phyloP scores from a whole-genome alignment of 2,329 filamentous ascomycete species.

The Gyromitra esculenta region DNA sequence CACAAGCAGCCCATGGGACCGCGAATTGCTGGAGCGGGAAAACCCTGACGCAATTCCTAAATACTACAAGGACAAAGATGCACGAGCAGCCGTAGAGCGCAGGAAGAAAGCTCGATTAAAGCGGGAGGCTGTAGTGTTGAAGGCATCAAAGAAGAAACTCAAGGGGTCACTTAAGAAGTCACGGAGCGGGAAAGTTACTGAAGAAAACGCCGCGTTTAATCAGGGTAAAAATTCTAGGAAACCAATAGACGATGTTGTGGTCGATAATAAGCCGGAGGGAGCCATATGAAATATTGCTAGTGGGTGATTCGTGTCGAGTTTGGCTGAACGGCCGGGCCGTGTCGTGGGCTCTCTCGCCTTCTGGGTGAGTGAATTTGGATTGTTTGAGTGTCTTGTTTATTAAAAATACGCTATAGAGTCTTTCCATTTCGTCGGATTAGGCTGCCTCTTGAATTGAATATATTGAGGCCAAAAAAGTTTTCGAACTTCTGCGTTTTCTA shows the following conservation, averaged over 20 bases:
- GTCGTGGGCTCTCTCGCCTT: background rate
- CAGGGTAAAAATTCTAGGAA: background rate
- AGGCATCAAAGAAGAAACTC: background rate
- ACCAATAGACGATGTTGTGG: background rate
- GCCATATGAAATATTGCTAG: constrained; percentile 1
- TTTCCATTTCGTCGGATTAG: background rate
- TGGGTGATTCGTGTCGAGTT: constrained; percentile 13
- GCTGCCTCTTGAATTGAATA: background rate
- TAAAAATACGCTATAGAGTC: background rate
- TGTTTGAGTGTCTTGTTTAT: background rate
- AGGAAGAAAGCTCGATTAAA: constrained; percentile 21
- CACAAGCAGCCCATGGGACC: constrained; percentile 25
- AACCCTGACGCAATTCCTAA: constrained; percentile 16
- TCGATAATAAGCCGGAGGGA: constrained; percentile 1
- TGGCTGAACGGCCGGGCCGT: background rate
- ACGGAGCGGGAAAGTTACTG: background rate
- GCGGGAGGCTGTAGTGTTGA: background rate
- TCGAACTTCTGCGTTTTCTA: background rate
- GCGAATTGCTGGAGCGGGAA: constrained; percentile 12
- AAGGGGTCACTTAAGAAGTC: background rate
- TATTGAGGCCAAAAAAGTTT: background rate
- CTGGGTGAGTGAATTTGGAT: background rate
- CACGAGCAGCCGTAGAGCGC: constrained; percentile 9
- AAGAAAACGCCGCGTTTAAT: background rate
- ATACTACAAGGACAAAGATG: constrained; percentile 33